Evolutionary conservation across 306 rosid species (phyloP), one percentile per base, ranked within the genome.

Genomic region (Psophocarpus tetragonolobus): DNA sequence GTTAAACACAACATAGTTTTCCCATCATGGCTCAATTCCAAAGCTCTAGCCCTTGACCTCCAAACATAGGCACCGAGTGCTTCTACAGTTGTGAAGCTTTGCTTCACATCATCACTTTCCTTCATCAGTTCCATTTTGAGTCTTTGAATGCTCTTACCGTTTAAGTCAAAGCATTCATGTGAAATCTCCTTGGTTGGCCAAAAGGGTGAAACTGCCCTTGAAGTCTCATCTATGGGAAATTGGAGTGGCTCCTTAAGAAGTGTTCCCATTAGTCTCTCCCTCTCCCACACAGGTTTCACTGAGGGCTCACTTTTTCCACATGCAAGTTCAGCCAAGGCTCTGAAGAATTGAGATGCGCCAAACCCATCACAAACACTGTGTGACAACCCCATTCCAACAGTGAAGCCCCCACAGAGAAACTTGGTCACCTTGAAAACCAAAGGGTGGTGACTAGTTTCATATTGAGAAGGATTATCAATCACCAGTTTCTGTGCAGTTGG

Each of bases 61-160:
- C 90, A 86, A 63, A 88, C 81, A 60, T 79, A 88, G 57, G 90
- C 92, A 65, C 87, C 87, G 42, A 86, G 83, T 48, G 78, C 15
- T 70, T 88, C 92, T 39, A 88, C 8, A 27, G 92, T 86, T 54
- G 90, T 88, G 74, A 86, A 69, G 33, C 65, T 82, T 50, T 76
- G 75, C 23, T 48, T 57, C 21, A 41, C 29, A 71, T 6, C 45
- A 62, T 61, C 54, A 35, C 61, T 38, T 68, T 75, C 77, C 68
- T 75, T 72, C 68, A 45, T 75, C 11, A 85, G 69, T 57, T 66
- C 71, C 71, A 58, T 77, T 74, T 88, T 88, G 35, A 88, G 84
- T 5, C 74, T 84, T 45, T 67, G 77, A 54, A 88, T 67, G 51
- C 53, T 74, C 51, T 88, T 85, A 17, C 51, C 27, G 0, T 73